Conservation (phyloP, 306 rosid genomes). For the Vicia faba region DNA sequence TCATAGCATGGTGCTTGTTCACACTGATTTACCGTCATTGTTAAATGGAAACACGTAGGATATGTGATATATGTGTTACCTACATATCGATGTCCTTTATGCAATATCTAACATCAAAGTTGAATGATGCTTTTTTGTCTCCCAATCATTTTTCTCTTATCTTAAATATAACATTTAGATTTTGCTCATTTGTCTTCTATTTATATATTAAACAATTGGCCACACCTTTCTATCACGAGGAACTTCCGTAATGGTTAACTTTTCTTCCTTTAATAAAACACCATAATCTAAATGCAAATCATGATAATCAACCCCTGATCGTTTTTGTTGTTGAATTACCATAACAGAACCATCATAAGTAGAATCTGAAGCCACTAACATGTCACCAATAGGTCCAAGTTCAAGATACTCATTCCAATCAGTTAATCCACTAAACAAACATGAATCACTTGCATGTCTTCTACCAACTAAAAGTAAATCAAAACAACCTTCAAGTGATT, state of each 20-base stretch:
- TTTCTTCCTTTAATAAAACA: neutral
- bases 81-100: too few relatives aligned
- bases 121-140: too few relatives aligned
- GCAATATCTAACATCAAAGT: too few relatives aligned
- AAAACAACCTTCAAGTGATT: slow-evolving; percentile 40
- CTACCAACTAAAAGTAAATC: slow-evolving; percentile 64
- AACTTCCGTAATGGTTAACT: neutral
- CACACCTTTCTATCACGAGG: slow-evolving; percentile 9
- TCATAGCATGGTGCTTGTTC: too few relatives aligned
- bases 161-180: too few relatives aligned
- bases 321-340: slow-evolving; percentile 63
- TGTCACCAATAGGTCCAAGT: slow-evolving; percentile 60
- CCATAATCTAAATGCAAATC: neutral
- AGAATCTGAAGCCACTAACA: slow-evolving; percentile 50
- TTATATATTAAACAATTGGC: neutral
- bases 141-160: too few relatives aligned
- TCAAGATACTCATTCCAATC: slow-evolving; percentile 72
- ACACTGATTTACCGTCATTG: too few relatives aligned
- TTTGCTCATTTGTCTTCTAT: too few relatives aligned
- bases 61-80: too few relatives aligned
- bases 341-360: slow-evolving; percentile 44
- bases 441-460: slow-evolving; percentile 43
- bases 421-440: slow-evolving; percentile 45
- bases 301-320: neutral
- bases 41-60: too few relatives aligned